Evolutionary conservation across 768 basidiomycete species (phyloP).

Genomic region (Clathrus columnatus): DNA sequence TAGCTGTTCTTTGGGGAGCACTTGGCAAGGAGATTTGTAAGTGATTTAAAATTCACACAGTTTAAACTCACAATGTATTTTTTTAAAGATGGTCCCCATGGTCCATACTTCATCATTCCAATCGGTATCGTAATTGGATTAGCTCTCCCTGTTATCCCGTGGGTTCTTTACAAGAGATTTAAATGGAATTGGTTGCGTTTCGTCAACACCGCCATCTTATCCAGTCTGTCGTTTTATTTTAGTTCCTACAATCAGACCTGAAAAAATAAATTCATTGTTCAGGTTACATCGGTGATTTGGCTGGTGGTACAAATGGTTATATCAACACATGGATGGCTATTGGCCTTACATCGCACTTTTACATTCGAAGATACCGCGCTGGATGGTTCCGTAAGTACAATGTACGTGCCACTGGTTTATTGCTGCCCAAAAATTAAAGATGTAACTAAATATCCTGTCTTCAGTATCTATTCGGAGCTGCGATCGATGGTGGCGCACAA

Average conservation of each 20-base stretch:
- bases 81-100: background rate
- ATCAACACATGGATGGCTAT: background rate
- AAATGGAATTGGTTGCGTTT: background rate
- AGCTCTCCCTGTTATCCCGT: background rate
- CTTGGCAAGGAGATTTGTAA: background rate
- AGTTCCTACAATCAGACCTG: no score
- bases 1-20: slow-evolving; percentile 1
- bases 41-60: background rate
- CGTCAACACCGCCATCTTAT: background rate
- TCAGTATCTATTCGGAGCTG: slow-evolving; percentile 1
- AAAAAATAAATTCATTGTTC: background rate
- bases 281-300: background rate
- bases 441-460: background rate
- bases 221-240: background rate
- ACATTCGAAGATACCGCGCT: background rate
- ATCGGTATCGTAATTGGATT: background rate
- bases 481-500: background rate
- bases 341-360: background rate
- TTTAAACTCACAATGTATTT: background rate
- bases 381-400: slow-evolving; percentile 1
- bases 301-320: background rate
- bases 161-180: background rate
- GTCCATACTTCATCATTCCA: background rate
- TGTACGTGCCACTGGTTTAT: background rate
- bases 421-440: background rate